Evolutionary conservation across 2,329 filamentous ascomycete genomes (phyloP).

Genomic region (Aspergillus sp.): DNA sequence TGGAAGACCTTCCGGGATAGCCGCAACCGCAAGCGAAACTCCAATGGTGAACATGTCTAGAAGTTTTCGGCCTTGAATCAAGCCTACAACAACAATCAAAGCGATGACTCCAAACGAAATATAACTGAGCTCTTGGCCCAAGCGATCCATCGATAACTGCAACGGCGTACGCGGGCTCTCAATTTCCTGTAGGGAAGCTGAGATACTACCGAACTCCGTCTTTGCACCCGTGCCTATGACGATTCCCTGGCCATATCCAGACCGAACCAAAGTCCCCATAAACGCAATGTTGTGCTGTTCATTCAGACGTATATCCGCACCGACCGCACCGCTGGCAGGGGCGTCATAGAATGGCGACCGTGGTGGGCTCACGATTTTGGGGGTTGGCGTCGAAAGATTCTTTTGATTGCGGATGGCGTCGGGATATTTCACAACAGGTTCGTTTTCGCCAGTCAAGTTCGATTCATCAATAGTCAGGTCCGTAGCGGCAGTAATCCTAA

Average conservation of each 20-base stretch:
- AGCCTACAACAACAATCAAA: conserved; percentile 86
- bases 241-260: conserved; percentile 90
- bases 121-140: conserved; percentile 94
- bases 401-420: conserved; percentile 53
- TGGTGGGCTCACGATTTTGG: conserved; percentile 37
- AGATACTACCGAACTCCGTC: conserved; percentile 96
- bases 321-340: conserved; percentile 58
- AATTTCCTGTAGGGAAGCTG: conserved; percentile 88
- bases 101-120: conserved; percentile 94
- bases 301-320: conserved; percentile 66
- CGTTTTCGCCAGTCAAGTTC: conserved; percentile 94
- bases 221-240: conserved; percentile 94
- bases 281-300: conserved; percentile 90
- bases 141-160: conserved; percentile 94
- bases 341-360: conserved; percentile 60
- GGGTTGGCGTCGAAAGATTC: conserved; percentile 32
- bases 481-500: conserved; percentile 85
- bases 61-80: conserved; percentile 83
- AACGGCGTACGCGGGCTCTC: conserved; percentile 92
- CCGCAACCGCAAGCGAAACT: conserved; percentile 92
- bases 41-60: conserved; percentile 98
- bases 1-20: conserved; percentile 91
- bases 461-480: conserved; percentile 95
- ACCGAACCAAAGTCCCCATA: conserved; percentile 95
- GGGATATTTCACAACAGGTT: conserved; percentile 77